Percentiles rank a stretch among this genome's conserved stretches.
phyloP scores from a whole-genome alignment of 2,329 filamentous ascomycete species.

The Xylariales sp. region DNA sequence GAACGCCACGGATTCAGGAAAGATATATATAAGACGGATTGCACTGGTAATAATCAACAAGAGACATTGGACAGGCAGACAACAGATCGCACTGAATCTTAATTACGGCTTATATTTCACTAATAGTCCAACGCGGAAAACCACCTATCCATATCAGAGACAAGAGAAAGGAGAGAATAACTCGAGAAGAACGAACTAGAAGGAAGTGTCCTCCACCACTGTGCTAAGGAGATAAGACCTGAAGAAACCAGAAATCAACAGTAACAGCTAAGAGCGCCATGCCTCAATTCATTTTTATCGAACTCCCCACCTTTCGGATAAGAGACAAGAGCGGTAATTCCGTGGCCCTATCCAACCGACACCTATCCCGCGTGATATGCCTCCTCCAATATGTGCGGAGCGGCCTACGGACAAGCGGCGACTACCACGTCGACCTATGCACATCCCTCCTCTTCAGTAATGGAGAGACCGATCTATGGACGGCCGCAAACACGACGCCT shows the following conservation, averaged over 20 bases:
- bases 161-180: neutral
- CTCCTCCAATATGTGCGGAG: conserved; percentile 46
- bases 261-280: conserved; percentile 12
- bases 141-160: neutral
- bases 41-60: neutral
- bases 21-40: conserved; percentile 10
- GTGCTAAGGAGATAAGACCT: too few species aligned
- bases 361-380: conserved; percentile 42
- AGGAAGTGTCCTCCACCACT: too few species aligned
- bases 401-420: conserved; percentile 41
- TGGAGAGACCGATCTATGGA: conserved; percentile 48
- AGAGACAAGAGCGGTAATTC: conserved; percentile 44
- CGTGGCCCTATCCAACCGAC: conserved; percentile 41
- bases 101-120: neutral
- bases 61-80: neutral
- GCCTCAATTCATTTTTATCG: conserved; percentile 50
- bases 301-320: conserved; percentile 48
- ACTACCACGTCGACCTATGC: conserved; percentile 43
- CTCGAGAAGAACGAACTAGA: neutral
- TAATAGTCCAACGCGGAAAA: neutral
- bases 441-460: conserved; percentile 48
- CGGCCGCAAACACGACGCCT: conserved; percentile 33
- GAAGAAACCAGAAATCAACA: neutral
- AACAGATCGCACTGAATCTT: neutral
- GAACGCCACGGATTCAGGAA: neutral